Evolutionary conservation across 495 filamentous ascomycete genomes (phyloP), one percentile per base, ranked within the genome.

Genomic region (Penicillium ochrochloron): DNA sequence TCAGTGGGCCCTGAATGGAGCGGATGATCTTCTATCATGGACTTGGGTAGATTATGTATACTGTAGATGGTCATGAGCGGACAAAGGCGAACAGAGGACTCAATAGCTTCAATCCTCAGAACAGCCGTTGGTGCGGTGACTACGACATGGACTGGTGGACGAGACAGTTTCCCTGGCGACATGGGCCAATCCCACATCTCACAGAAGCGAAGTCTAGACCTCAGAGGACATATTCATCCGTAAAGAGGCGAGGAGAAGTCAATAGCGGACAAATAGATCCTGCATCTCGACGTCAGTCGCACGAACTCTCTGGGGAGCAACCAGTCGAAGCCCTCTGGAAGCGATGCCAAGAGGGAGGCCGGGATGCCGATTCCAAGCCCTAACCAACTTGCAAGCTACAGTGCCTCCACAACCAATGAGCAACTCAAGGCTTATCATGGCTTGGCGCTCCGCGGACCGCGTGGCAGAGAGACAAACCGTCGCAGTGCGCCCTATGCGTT

Each of bases 391-490:
- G 25, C 25, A 27, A 27, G 25, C 25, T 34, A 3, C 31, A 53
- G 52, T 46, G 19, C 5, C 61, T 46, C 61, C 62, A 51, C 62
- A 59, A 57, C 72, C 72, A 75, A 76, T 76, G 61, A 64, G 59
- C 50, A 59, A n/a, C 10, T 10, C 3, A 52, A 60, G 61, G 67
- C 71, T 75, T 76, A 76, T 76, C 74, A 65, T 1, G 63, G 41
- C 68, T 63, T 66, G 59, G 60, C 59, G 35, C 19, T 41, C 50
- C 48, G 57, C 53, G 23, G 53, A 61, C 61, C 67, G 67, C 67
- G 57, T 66, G 63, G 58, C 58, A 31, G 14, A 5, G 29, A 42
- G 41, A 19, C 12, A 14, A 21, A 19, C 2, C 27, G 29, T 58
- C 23, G 34, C 55, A 33, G 19, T 23, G 55, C 62, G 59, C 57